phyloP scores from a whole-genome alignment of 192 early-diverging fungal genomes.

The Coemansia nantahalensis region DNA sequence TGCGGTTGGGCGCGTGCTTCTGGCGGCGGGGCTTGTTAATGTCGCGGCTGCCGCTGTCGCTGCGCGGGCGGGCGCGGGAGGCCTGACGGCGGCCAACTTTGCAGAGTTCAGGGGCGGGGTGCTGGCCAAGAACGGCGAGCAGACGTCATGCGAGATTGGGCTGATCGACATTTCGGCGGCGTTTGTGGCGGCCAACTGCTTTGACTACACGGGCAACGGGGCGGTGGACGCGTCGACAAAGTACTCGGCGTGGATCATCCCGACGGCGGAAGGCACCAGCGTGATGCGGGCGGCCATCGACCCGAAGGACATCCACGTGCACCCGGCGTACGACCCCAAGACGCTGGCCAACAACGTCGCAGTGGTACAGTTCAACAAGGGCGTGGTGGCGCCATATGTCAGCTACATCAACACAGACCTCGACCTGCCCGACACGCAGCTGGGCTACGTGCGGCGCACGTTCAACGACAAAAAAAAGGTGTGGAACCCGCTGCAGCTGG shows the following conservation, averaged over 20 bases:
- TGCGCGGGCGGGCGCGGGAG: too few relatives aligned
- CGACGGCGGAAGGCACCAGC: background rate
- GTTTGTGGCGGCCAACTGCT: slow-evolving; percentile 27
- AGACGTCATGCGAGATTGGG: slow-evolving; percentile 44
- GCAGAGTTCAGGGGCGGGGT: slow-evolving; percentile 1
- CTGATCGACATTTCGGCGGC: slow-evolving; percentile 32
- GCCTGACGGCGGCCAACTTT: too few relatives aligned
- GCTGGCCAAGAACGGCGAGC: slow-evolving; percentile 28
- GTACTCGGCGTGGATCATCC: slow-evolving; percentile 24
- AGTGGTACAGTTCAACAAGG: slow-evolving; percentile 15
- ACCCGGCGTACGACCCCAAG: slow-evolving; percentile 16
- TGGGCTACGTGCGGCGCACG: slow-evolving; percentile 10
- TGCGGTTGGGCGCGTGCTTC: too few relatives aligned
- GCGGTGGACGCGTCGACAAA: slow-evolving; percentile 3
- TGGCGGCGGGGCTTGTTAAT: too few relatives aligned
- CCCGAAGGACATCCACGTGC: slow-evolving; percentile 11
- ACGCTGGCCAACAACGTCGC: slow-evolving; percentile 45
- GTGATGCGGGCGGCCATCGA: background rate
- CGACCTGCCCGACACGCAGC: background rate
- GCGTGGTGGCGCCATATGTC: background rate
- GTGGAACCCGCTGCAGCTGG: slow-evolving; percentile 11
- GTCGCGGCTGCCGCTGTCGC: too few relatives aligned
- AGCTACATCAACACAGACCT: slow-evolving; percentile 8
- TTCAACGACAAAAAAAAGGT: background rate
- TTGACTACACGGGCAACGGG: slow-evolving; percentile 8